phyloP scores from a whole-genome alignment of 768 basidiomycete species.

The Pisolithus marmoratus region DNA sequence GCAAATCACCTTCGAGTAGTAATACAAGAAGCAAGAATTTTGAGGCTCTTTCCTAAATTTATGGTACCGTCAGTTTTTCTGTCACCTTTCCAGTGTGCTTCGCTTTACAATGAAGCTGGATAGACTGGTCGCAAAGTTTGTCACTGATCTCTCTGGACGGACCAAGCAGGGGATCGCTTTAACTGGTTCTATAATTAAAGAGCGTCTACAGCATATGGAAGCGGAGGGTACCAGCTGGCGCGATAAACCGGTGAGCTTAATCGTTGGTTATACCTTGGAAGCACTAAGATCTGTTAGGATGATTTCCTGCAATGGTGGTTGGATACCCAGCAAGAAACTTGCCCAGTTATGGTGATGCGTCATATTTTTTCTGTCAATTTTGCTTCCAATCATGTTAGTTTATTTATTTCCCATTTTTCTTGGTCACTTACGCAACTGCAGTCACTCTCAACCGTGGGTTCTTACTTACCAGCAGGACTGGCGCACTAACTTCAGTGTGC shows the following conservation, averaged over 20 bases:
- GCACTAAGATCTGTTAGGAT: background rate
- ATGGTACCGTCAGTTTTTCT: background rate
- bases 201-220: background rate
- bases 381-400: conserved; percentile 14
- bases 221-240: background rate
- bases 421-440: background rate
- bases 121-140: background rate
- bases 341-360: background rate
- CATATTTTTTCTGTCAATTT: background rate
- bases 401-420: background rate
- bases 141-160: background rate
- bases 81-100: background rate
- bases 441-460: background rate
- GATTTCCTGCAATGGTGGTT: background rate
- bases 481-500: background rate
- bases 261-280: background rate
- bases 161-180: background rate
- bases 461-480: background rate
- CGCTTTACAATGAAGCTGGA: background rate
- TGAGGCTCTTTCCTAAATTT: background rate
- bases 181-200: background rate
- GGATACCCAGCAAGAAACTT: background rate
- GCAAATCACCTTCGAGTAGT: background rate
- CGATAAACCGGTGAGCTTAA: background rate
- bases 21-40: background rate